Base-by-base conservation (phyloP, 768 basidiomycete genomes). In the Suillus ampliporus region DNA sequence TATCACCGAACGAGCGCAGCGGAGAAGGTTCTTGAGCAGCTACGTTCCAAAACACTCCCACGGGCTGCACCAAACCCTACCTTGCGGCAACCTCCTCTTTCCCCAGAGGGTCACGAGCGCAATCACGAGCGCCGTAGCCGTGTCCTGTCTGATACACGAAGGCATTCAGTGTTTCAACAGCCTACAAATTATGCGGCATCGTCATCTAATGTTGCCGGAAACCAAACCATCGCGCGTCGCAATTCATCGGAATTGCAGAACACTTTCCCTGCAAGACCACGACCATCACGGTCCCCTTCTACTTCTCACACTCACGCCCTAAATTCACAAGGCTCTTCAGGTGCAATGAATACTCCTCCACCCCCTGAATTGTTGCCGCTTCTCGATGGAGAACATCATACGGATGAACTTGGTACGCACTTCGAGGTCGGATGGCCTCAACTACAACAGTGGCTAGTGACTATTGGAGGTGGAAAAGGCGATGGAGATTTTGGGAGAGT, bases 301-400 rank as follows among this genome's bases (percentile, higher is more conserved):
- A 78, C 79, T 5, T 78, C 84, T n/a, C 76, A 76, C 66, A 68
- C 70, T 51, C 65, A 72, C 51, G 65, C 69, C 15, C 65, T 71
- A 34, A 65, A 64, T 53, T 63, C 72, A 23, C 64, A 75, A 62
- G 69, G 72, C 51, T 61, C 64, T 56, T 54, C 74, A 67, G 66
- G 72, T 63, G 43, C 67, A 21, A 35, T 62, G 14, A 66, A 65
- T 48, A 51, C 62, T 28, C 62, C 72, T 11, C 74, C 71, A 67
- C 92, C 92, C 9, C 77, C 79, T 5, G 85, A 86, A 14, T 68
- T 95, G 28, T 68, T 82, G 31, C 65, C 79, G 3, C 73, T 93
- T 62, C 80, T 99, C 14, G 90, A 99, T 69, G 97, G 97, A 10
- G 91, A 89, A 61, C 95, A 95, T 73, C 91, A 95, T 74, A 90